Evolutionary conservation across 2,329 filamentous ascomycete species (phyloP), one percentile per base, ranked within the genome.

Genomic region (Colletotrichum scovillei): DNA sequence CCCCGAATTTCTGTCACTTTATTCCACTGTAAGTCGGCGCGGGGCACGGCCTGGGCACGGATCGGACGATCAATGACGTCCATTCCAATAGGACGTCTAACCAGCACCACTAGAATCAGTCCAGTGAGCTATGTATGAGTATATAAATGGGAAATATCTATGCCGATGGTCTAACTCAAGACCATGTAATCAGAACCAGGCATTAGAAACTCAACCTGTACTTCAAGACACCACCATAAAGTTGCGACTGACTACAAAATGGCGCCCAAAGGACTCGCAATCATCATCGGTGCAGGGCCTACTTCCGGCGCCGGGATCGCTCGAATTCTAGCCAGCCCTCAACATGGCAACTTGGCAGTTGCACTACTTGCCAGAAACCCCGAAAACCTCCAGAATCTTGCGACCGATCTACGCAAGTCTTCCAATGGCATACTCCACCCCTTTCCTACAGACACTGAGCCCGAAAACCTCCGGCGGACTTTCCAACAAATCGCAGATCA

Each of bases 301-400:
- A 79, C 76, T n/a, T 79, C 88, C 81, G 88, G 88, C 12, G 85
- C 86, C 12, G 88, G 89, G 55, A 90, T 91, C n/a, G 87, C 87
- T 26, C 84, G 88, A 24, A 84, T 89, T 46, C 85, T 90, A 52
- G 86, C 88, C 3, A 79, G 83, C 59, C 85, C 86, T 1, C 80
- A 82, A 0, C 85, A 89, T 35, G 88, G 88, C 42, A 90, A 90
- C 77, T 82, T 89, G 59, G 88, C 88, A 28, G 85, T 90, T 9
- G 88, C 88, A 19, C 82, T 90, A 8, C 83, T 90, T 57, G 87
- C 88, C 8, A 84, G 88, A 5, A 83, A 85, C 35, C 80, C 81
- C 24, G 86, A 87, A 63, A 82, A 82, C 11, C 82, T 89, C 55
- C 78, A 81, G 59, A 82, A 81, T 22, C 81, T 87, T 14, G 82